Evolutionary conservation across 768 basidiomycete genomes (phyloP), one percentile per base, ranked within the genome.

Genomic region (Psilocybe sp.): DNA sequence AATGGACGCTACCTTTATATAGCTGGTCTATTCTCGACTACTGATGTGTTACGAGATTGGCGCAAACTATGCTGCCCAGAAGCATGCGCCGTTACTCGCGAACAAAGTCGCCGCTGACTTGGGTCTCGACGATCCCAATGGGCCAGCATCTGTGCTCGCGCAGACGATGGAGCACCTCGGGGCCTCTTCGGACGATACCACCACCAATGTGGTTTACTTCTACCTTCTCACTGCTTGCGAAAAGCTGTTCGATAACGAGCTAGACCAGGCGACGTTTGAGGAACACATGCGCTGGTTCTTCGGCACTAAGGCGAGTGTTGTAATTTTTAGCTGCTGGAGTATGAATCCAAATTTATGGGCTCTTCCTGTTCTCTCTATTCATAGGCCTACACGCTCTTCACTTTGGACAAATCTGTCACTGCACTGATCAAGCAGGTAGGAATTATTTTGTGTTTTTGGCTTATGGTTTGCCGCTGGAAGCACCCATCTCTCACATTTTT

Each of bases 241-340:
- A 69, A 91, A 90, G 75, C 67, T 96, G 37, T 98, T 98, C 63
- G 93, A 93, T 60, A 87, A 81, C 54, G 95, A 98, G 63, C 76
- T 98, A 52, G 97, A 98, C 66, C 89, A 87, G 63, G 71, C 79
- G n/a, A 82, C 85, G 16, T 98, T 94, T 60, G 96, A 98, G 66
- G 97, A 98, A 65, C 91, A 92, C 61, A 84, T 98, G 83, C 75
- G 97, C 55, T 91, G 92, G 81, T 89, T 95, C 71, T 94, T 92
- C 71, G 89, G 91, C 31, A 92, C 84, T 53, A 87, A 85, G 79
- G 88, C 88, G 67, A 54, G 76, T 53, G 35, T 52, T 46, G 18
- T 50, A 34, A 51, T 35, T 49, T 42, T 44, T 50, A 20, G 40
- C 44, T 28, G 43, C 42, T 40, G 31, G 43, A 50, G 48, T 56